These are phyloP conservation scores for Bipolaris zeicola DNA, from an alignment of 2,329 filamentous ascomycete species.

Conservation along the genomic window DNA sequence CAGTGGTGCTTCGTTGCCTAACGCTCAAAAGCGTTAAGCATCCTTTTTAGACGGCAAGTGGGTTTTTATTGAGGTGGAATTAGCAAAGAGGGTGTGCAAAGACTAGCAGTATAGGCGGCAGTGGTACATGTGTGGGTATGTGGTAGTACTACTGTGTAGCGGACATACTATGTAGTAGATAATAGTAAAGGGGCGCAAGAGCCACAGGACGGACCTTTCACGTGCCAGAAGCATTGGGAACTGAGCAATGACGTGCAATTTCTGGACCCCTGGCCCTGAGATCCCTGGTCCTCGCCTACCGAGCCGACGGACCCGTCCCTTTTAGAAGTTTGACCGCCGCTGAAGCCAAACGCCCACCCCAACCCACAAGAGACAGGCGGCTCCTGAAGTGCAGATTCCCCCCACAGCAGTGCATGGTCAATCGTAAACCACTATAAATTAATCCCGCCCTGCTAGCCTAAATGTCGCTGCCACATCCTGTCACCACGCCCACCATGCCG, in stretches of 20 bases:
- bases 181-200: not conserved
- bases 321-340: constrained; percentile 20
- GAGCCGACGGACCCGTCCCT: constrained; percentile 26
- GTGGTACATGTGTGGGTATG: too few relatives aligned
- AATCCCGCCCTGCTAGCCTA: constrained; percentile 28
- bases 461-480: constrained; percentile 47
- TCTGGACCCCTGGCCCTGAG: constrained; percentile 8
- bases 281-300: constrained; percentile 12
- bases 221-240: constrained; percentile 17
- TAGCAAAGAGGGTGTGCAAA: too few relatives aligned
- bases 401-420: constrained; percentile 24
- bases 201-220: constrained; percentile 10
- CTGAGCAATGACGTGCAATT: constrained; percentile 19
- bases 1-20: not conserved
- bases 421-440: constrained; percentile 29
- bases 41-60: too few relatives aligned
- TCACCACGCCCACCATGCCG: constrained; percentile 47
- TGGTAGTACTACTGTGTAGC: too few relatives aligned
- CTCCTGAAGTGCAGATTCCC: constrained; percentile 19
- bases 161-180: too few relatives aligned
- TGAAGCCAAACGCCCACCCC: constrained; percentile 11
- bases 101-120: too few relatives aligned
- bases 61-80: too few relatives aligned
- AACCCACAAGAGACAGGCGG: constrained; percentile 21
- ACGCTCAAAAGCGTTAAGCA: not conserved